Conservation (phyloP, 2,329 filamentous ascomycete genomes). For the Diaporthe ampelina region DNA sequence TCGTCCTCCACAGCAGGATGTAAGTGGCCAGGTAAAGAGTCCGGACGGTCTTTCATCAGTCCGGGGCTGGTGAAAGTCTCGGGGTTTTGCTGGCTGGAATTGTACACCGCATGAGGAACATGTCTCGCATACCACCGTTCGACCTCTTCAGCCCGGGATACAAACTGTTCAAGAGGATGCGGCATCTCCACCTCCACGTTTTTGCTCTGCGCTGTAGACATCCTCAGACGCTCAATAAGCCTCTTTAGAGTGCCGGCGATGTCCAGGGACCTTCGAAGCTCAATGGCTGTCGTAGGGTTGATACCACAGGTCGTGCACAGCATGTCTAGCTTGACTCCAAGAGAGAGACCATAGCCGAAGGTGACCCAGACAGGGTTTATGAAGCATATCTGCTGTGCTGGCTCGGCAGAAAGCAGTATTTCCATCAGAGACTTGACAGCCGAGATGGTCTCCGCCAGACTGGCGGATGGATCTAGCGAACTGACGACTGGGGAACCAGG, state of each 20-base stretch:
- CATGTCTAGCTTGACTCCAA: constrained; percentile 1
- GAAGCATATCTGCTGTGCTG: neutral
- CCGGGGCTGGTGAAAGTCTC: neutral
- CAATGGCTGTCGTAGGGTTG: neutral
- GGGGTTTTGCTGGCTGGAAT: neutral
- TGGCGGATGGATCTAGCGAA: neutral
- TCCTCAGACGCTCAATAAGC: neutral
- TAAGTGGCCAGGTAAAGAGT: neutral
- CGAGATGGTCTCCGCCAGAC: neutral
- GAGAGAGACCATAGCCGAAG: constrained; percentile 6
- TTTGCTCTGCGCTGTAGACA: neutral
- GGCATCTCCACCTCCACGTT: neutral
- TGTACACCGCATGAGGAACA: neutral
- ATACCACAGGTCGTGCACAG: constrained; percentile 2
- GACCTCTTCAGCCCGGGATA: constrained; percentile 12
- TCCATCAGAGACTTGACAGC: neutral
- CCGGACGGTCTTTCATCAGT: neutral
- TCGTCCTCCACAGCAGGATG: neutral
- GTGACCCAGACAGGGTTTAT: neutral
- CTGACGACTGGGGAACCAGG: neutral
- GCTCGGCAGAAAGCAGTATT: neutral
- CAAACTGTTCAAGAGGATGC: neutral
- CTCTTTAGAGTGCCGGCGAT: neutral
- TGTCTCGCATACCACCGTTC: constrained; percentile 6
- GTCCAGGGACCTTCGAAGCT: neutral